These are phyloP conservation scores for Scheffersomyces quercinus DNA, from an alignment of 1,139 yeast species.

Conservation along the genomic window DNA sequence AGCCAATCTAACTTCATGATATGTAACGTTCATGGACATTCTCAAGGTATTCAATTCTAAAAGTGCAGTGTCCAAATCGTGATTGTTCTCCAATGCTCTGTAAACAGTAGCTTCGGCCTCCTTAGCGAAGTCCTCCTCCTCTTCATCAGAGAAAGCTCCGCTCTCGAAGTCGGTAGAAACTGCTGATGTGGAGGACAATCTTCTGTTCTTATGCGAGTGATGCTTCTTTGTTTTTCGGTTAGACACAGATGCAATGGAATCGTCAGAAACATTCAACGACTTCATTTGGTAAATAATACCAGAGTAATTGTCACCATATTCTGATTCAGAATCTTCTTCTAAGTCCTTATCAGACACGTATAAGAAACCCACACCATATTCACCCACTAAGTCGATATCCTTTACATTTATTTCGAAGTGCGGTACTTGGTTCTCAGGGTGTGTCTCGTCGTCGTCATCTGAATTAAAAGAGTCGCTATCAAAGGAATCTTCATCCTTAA, in stretches of 20 bases:
- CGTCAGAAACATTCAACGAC: constrained; percentile 72
- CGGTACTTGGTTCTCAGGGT: constrained; percentile 3
- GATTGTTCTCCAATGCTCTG: constrained; percentile 88
- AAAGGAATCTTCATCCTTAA: constrained; percentile 25
- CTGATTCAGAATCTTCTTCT: constrained; percentile 39
- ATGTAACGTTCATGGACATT: constrained; percentile 96
- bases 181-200: constrained; percentile 40
- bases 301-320: constrained; percentile 25
- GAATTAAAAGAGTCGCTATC: constrained; percentile 26
- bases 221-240: constrained; percentile 41
- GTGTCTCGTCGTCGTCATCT: constrained; percentile 12
- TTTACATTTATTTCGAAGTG: constrained; percentile 9
- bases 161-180: constrained; percentile 44
- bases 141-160: constrained; percentile 33
- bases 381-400: constrained; percentile 52
- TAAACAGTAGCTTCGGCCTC: constrained; percentile 95
- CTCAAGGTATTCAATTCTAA: constrained; percentile 90
- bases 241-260: constrained; percentile 66
- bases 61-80: constrained; percentile 88
- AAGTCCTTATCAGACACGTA: constrained; percentile 51
- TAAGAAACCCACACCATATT: constrained; percentile 58
- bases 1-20: constrained; percentile 87
- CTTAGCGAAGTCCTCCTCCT: constrained; percentile 76
- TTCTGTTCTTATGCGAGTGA: constrained; percentile 25
- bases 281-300: constrained; percentile 61